Conservation (phyloP, 345 rosid genomes). For the Lepidium didymum region DNA sequence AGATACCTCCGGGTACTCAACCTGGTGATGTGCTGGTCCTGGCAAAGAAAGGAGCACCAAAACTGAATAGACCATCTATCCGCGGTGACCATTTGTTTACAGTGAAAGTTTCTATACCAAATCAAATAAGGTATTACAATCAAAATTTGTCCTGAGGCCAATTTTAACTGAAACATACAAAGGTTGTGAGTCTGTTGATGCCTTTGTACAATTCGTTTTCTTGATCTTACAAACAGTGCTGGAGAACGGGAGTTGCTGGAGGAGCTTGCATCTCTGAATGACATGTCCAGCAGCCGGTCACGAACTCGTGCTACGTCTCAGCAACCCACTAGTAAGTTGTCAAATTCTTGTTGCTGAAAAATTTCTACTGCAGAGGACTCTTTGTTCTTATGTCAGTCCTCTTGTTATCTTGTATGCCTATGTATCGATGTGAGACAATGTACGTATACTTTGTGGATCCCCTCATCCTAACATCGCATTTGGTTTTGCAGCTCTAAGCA, state of each 20-base stretch:
- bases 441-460: background rate
- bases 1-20: constrained; percentile 87
- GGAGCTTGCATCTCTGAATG: constrained; percentile 67
- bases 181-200: background rate
- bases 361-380: background rate
- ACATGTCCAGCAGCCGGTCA: constrained; percentile 32
- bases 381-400: background rate
- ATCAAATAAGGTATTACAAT: constrained; percentile 54
- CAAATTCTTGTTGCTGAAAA: constrained; percentile 10
- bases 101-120: constrained; percentile 74
- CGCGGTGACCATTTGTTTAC: constrained; percentile 96
- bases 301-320: constrained; percentile 52
- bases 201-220: background rate
- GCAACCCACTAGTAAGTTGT: constrained; percentile 44
- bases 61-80: constrained; percentile 82
- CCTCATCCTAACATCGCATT: background rate
- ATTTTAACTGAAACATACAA: background rate
- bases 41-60: constrained; percentile 87
- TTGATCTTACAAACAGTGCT: constrained; percentile 41
- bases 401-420: background rate
- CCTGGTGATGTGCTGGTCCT: constrained; percentile 88
- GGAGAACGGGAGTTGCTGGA: constrained; percentile 83
- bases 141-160: background rate
- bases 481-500: constrained; percentile 37
- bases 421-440: constrained; percentile 1